Percentiles rank a stretch among this genome's conserved stretches.
Conservation (phyloP, 1,284 basidiomycete species). For the Fistulinella cinereoalba region DNA sequence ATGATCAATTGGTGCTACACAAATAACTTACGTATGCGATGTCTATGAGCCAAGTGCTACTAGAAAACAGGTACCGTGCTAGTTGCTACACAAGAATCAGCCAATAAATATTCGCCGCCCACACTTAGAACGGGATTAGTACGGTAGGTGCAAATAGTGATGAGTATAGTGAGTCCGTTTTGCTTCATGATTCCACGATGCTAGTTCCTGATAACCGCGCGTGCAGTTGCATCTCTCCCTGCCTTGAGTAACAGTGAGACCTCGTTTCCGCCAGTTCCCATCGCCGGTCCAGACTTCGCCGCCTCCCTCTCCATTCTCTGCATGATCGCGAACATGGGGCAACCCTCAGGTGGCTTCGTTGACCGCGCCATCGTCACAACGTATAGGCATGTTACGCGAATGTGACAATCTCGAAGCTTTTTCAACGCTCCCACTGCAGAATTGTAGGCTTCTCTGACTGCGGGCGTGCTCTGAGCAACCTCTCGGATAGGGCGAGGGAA, state of each 20-base stretch:
- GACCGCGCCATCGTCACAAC: conserved; percentile 73
- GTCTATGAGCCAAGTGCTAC: conserved; percentile 7
- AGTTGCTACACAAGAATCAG: conserved; percentile 29
- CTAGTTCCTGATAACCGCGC: conserved; percentile 48
- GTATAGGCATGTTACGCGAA: conserved; percentile 85
- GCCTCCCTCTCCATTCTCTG: conserved; percentile 46
- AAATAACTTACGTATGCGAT: neutral
- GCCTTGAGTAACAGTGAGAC: conserved; percentile 81
- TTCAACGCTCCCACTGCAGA: conserved; percentile 75
- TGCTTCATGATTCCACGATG: neutral
- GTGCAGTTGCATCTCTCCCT: conserved; percentile 81
- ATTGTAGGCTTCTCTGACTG: conserved; percentile 75
- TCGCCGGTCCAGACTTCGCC: conserved; percentile 46
- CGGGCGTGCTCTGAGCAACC: conserved; percentile 52
- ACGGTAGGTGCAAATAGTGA: conserved; percentile 10
- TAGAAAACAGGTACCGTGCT: conserved; percentile 12
- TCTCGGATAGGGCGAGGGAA: conserved; percentile 55
- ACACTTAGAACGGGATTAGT: neutral
- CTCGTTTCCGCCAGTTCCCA: conserved; percentile 87
- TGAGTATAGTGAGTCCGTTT: conserved; percentile 7
- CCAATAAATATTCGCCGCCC: conserved; percentile 26
- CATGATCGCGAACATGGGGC: conserved; percentile 55
- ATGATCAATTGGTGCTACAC: conserved; percentile 29
- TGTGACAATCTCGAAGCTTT: conserved; percentile 81
- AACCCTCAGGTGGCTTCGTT: conserved; percentile 43